A percentile compares a stretch with the other conserved stretches of the same genome.
Evolutionary conservation across 768 basidiomycete genomes (phyloP).

Genomic region (Clitopilus passeckerianus): DNA sequence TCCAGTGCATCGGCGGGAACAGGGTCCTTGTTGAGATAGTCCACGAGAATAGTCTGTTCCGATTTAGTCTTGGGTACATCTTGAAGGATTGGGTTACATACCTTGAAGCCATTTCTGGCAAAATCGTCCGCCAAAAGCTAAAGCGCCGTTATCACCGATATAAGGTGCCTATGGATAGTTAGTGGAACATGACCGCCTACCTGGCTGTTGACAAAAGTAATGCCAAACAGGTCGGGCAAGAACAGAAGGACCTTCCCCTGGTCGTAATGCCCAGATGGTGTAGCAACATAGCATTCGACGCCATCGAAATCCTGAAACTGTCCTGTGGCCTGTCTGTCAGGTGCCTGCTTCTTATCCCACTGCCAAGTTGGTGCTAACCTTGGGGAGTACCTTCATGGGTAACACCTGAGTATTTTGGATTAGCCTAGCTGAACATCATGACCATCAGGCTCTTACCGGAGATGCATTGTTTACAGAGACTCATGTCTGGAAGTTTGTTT

Average conservation of each 20-base stretch:
- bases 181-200: background rate
- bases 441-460: slow-evolving; percentile 28
- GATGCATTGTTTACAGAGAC: slow-evolving; percentile 43
- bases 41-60: slow-evolving; percentile 10
- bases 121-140: slow-evolving; percentile 15
- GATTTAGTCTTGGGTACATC: background rate
- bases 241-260: slow-evolving; percentile 54
- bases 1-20: slow-evolving; percentile 9
- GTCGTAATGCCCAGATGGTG: slow-evolving; percentile 42
- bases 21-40: slow-evolving; percentile 14
- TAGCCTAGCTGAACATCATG: slow-evolving; percentile 1
- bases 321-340: slow-evolving; percentile 25
- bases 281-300: slow-evolving; percentile 47
- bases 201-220: slow-evolving; percentile 12
- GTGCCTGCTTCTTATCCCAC: background rate
- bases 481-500: no score
- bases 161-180: background rate
- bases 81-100: background rate
- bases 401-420: slow-evolving; percentile 28
- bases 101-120: slow-evolving; percentile 12
- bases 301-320: slow-evolving; percentile 41
- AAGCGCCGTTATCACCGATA: background rate
- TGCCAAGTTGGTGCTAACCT: slow-evolving; percentile 22
- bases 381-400: slow-evolving; percentile 43
- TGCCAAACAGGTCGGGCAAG: slow-evolving; percentile 26